Evolutionary conservation across 331 rosid genomes (phyloP).

Genomic region (Cydonia oblonga): DNA sequence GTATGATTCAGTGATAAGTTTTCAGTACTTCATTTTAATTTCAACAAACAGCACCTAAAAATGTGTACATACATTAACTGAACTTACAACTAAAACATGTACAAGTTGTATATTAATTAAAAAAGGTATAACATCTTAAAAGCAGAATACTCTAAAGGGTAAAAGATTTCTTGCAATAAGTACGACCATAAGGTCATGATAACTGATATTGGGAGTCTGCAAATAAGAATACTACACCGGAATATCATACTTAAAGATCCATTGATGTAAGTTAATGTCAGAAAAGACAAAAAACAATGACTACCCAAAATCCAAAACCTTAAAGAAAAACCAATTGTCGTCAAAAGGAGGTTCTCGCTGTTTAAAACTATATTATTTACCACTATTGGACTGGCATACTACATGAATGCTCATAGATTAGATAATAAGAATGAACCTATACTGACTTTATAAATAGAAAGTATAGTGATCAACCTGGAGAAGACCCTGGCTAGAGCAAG

Average conservation of each 20-base stretch:
- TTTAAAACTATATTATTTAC: neutral
- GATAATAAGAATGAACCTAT: neutral
- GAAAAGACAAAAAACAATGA: neutral
- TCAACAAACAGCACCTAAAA: neutral
- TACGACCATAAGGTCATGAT: neutral
- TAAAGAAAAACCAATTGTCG: neutral
- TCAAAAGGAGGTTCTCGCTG: neutral
- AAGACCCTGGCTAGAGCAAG: constrained; percentile 99
- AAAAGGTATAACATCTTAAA: neutral
- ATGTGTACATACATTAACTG: neutral
- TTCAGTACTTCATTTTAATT: neutral
- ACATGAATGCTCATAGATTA: neutral
- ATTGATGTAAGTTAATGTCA: neutral
- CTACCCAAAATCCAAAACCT: neutral
- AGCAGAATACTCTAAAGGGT: neutral
- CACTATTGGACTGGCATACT: neutral
- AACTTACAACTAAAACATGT: neutral
- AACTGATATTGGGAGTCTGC: neutral
- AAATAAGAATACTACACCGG: neutral
- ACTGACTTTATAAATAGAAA: constrained; percentile 5
- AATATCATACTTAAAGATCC: neutral
- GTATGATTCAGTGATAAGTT: neutral
- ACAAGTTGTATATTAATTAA: neutral
- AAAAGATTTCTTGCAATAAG: neutral
- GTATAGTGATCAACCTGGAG: constrained; percentile 62